Evolutionary conservation across 2,329 filamentous ascomycete species (phyloP).

Genomic region (Sporothrix mexicana): DNA sequence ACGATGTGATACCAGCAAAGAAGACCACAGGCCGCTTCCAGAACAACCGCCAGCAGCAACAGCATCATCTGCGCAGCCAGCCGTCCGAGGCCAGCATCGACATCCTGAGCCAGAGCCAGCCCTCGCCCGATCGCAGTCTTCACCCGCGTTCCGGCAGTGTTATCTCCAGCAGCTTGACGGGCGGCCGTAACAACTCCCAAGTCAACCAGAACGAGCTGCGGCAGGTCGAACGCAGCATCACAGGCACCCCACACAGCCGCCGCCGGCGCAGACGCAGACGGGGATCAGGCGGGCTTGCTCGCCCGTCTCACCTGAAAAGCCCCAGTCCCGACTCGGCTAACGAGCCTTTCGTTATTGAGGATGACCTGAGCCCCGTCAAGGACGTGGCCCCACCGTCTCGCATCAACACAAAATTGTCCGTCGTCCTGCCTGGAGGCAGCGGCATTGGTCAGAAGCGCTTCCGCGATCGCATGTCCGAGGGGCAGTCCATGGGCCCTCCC

Average conservation of each 20-base stretch:
- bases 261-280: neutral
- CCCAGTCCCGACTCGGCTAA: neutral
- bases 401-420: slow-evolving; percentile 10
- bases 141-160: neutral
- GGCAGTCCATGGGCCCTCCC: neutral
- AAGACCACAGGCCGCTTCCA: neutral
- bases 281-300: neutral
- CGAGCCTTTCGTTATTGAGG: neutral
- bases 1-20: neutral
- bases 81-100: slow-evolving; percentile 15
- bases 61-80: neutral
- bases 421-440: slow-evolving; percentile 18
- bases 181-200: neutral
- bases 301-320: neutral
- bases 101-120: neutral
- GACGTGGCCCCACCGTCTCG: neutral
- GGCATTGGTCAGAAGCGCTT: slow-evolving; percentile 11
- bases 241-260: neutral
- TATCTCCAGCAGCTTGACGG: slow-evolving; percentile 17
- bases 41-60: neutral
- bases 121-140: slow-evolving; percentile 6
- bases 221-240: neutral
- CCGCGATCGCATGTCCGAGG: slow-evolving; percentile 27
- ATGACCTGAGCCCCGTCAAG: slow-evolving; percentile 5
- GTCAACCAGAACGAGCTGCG: slow-evolving; percentile 26